phyloP scores from a whole-genome alignment of 2,329 filamentous ascomycete genomes.

The Diplodia corticola region DNA sequence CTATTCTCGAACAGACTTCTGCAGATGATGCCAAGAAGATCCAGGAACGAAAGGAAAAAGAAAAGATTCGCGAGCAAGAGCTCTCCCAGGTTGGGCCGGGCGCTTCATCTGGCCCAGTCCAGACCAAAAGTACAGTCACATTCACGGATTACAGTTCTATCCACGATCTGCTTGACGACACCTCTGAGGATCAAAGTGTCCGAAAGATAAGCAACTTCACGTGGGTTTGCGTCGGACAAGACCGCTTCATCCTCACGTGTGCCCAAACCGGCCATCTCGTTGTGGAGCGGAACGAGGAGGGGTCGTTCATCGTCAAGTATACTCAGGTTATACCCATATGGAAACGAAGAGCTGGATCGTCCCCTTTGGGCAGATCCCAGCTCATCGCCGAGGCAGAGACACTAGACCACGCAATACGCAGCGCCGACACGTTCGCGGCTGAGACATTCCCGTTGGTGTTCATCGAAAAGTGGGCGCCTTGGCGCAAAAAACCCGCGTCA shows the following conservation, averaged over 20 bases:
- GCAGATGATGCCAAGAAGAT: constrained; percentile 61
- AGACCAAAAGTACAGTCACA: constrained; percentile 53
- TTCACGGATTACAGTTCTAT: constrained; percentile 92
- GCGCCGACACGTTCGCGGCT: constrained; percentile 77
- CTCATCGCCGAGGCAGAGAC: constrained; percentile 65
- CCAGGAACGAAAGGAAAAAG: constrained; percentile 49
- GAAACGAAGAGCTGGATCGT: not conserved
- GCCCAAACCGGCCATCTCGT: constrained; percentile 60
- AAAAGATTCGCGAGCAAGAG: constrained; percentile 43
- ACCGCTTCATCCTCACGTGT: constrained; percentile 70
- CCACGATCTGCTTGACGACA: constrained; percentile 85
- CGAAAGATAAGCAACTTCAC: constrained; percentile 70
- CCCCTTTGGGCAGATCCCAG: constrained; percentile 54
- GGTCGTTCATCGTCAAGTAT: constrained; percentile 51
- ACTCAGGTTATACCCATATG: constrained; percentile 42
- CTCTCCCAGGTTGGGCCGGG: constrained; percentile 70
- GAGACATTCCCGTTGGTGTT: constrained; percentile 66
- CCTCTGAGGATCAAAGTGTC: constrained; percentile 75
- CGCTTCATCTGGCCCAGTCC: constrained; percentile 53
- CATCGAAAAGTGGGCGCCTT: constrained; percentile 65
- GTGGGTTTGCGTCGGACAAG: constrained; percentile 77
- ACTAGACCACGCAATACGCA: constrained; percentile 76
- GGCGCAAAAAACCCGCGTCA: constrained; percentile 68
- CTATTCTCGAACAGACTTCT: constrained; percentile 69
- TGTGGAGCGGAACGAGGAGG: constrained; percentile 44